Conservation (phyloP, 1,284 basidiomycete species). For the Cutaneotrichosporon curvatum region DNA sequence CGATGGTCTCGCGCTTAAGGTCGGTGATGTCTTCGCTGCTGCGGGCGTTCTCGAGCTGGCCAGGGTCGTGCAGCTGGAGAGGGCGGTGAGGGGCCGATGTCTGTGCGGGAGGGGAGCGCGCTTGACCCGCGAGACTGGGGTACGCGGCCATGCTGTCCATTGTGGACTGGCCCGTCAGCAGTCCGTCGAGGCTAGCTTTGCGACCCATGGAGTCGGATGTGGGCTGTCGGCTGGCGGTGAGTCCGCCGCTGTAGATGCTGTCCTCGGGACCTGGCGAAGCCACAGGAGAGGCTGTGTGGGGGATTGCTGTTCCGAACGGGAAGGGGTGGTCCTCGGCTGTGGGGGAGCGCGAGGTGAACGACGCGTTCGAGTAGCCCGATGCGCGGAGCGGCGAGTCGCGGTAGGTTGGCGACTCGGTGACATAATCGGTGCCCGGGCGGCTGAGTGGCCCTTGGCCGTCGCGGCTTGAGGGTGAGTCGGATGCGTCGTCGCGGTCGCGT, state of each 20-base stretch:
- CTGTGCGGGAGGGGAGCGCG: neutral
- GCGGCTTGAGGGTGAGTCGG: neutral
- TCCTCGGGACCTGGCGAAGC: neutral
- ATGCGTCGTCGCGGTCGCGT: slow-evolving; percentile 3
- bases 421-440: too few relatives aligned
- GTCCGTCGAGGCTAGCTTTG: slow-evolving; percentile 22
- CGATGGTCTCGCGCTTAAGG: slow-evolving; percentile 41
- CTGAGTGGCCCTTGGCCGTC: neutral
- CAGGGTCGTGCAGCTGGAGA: slow-evolving; percentile 24
- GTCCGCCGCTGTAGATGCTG: too few relatives aligned
- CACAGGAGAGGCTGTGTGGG: neutral
- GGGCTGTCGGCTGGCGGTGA: slow-evolving; percentile 3
- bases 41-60: slow-evolving; percentile 2
- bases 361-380: neutral
- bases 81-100: slow-evolving; percentile 12
- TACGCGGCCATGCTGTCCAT: neutral
- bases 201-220: slow-evolving; percentile 16
- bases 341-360: neutral
- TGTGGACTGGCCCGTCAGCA: slow-evolving; percentile 9
- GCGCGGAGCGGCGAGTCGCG: neutral
- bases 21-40: slow-evolving; percentile 24
- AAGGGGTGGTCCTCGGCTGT: neutral
- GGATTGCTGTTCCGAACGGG: neutral
- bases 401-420: too few relatives aligned
- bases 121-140: neutral